Evolutionary conservation across 2,329 filamentous ascomycete genomes (phyloP), one percentile per base, ranked within the genome.

Genomic region (Sporothrix inflata): DNA sequence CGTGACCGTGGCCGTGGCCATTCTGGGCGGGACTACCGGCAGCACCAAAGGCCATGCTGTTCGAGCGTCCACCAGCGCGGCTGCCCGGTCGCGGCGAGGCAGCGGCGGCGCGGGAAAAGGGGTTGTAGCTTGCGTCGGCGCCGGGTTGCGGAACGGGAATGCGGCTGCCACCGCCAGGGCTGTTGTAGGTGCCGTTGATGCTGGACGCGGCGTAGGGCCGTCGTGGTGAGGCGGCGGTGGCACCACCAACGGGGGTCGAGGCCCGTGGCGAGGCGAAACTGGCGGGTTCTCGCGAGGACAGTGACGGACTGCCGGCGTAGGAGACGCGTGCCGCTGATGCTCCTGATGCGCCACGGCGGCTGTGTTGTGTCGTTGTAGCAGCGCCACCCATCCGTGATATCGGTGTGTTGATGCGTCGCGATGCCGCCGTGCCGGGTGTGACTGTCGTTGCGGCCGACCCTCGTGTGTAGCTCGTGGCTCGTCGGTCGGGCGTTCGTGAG

Each of bases 221-320:
- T 55, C 21, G 55, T 24, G 24, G 47, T 16, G 55, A 38, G 1
- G 38, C 21, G 30, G 19, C 4, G 4, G 19, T 53, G 65, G 30
- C 30, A 19, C 12, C 14, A 1, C 45, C 80, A 78, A 12, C 79
- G 80, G 21, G 80, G 74, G n/a, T 76, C 5, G 81, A 81, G 2
- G 84, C 84, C 12, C 87, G 83, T 3, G 85, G 80, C 1, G 83
- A 83, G 3, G 88, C 87, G 72, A 85, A 86, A 66, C 87, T 89
- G 1, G 88, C 88, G 2, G 85, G 82, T 42, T 85, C 83, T 21
- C 79, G 79, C 2, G 80, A 73, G 1, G 78, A 79, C 40, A 85
- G 77, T 4, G 78, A 77, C 0, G 85, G 82, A 16, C 85, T 84
- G 21, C 86, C 83, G 21, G 82, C 80, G 53, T 84, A 80, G 11